Percentiles rank a stretch among this genome's conserved stretches.
These are phyloP conservation scores for Anthostomella pinea DNA, from an alignment of 2,329 filamentous ascomycete species.

Conservation along the genomic window DNA sequence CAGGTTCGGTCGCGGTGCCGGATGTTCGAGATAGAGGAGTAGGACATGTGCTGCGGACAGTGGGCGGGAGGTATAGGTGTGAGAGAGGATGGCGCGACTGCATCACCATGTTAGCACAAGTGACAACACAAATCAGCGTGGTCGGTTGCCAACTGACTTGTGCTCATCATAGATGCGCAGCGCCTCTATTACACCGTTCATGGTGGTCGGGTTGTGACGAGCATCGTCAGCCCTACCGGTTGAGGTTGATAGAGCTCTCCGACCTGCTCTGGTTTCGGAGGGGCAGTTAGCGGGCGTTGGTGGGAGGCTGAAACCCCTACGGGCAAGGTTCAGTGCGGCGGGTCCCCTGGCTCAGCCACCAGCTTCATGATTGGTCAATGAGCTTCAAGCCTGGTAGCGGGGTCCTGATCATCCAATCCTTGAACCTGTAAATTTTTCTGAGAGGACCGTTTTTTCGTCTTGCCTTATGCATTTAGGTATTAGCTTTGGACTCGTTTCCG, in stretches of 20 bases:
- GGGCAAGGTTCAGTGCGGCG: too few relatives aligned
- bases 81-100: constrained; percentile 82
- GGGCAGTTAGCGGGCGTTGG: constrained; percentile 1
- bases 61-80: constrained; percentile 81
- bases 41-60: constrained; percentile 74
- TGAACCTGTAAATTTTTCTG: constrained; percentile 21
- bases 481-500: too few relatives aligned
- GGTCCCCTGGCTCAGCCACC: too few relatives aligned
- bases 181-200: constrained; percentile 88
- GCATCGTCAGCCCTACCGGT: constrained; percentile 20
- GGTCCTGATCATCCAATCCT: constrained; percentile 14
- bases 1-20: constrained; percentile 76
- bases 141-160: constrained; percentile 56
- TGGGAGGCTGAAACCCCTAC: too few relatives aligned
- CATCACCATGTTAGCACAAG: constrained; percentile 16
- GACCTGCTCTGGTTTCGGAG: neutral
- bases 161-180: constrained; percentile 96
- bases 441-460: constrained; percentile 1
- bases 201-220: constrained; percentile 44
- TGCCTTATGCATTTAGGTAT: too few relatives aligned
- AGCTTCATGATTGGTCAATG: too few relatives aligned
- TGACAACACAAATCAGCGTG: constrained; percentile 1
- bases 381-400: constrained; percentile 8
- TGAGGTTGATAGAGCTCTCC: neutral
- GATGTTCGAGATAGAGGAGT: constrained; percentile 81